A percentile compares a stretch with the other conserved stretches of the same genome.
Conservation (phyloP, 805 yeast genomes). For the Metschnikowia lochheadii region DNA sequence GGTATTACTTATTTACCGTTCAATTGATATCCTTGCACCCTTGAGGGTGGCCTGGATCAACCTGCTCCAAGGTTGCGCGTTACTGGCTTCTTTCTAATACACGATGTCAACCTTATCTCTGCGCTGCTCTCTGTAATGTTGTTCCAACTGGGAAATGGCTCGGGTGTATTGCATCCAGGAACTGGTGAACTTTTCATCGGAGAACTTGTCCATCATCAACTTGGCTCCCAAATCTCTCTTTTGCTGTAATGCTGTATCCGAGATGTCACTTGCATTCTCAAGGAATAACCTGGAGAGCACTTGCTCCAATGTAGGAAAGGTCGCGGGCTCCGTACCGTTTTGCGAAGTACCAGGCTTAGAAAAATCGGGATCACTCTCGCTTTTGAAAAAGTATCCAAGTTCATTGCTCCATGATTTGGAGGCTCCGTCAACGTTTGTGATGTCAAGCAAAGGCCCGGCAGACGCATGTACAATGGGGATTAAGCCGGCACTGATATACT, state of each 20-base stretch:
- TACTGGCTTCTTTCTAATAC: slow-evolving; percentile 15
- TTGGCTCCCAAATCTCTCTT: slow-evolving; percentile 46
- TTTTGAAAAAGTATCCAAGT: slow-evolving; percentile 79
- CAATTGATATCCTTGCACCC: neutral
- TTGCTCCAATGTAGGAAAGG: slow-evolving; percentile 47
- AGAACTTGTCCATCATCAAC: slow-evolving; percentile 51
- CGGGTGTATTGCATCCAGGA: slow-evolving; percentile 44
- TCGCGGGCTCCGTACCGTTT: slow-evolving; percentile 7
- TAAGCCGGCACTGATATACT: slow-evolving; percentile 79
- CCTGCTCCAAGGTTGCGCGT: slow-evolving; percentile 1
- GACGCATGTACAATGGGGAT: slow-evolving; percentile 90
- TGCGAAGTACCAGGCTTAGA: slow-evolving; percentile 10
- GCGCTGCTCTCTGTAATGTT: slow-evolving; percentile 22
- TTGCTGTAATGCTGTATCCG: slow-evolving; percentile 29
- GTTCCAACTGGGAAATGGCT: slow-evolving; percentile 22
- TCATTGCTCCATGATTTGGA: slow-evolving; percentile 33
- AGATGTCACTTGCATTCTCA: slow-evolving; percentile 24
- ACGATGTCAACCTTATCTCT: slow-evolving; percentile 26
- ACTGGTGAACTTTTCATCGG: slow-evolving; percentile 52
- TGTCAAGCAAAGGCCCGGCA: slow-evolving; percentile 91
- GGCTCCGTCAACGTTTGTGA: slow-evolving; percentile 43
- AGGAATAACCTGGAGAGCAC: slow-evolving; percentile 44
- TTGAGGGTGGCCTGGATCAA: neutral
- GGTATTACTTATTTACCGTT: neutral
- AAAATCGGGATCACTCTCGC: slow-evolving; percentile 69